These are phyloP conservation scores for Pichia sp. DNA, from an alignment of 1,139 yeast species.

Conservation along the genomic window DNA sequence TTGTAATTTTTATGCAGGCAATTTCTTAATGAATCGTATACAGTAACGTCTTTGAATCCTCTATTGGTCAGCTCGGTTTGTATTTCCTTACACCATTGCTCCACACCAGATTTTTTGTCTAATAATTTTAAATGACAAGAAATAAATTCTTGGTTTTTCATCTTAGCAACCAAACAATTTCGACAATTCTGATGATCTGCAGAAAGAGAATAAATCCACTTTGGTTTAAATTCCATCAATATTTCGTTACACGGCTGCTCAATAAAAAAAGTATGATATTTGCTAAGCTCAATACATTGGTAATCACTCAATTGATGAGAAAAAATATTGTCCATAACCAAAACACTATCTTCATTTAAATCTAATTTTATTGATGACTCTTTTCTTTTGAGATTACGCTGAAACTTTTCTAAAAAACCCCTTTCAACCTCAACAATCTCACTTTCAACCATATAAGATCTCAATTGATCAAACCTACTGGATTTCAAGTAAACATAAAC, in stretches of 20 bases:
- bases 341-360: conserved; percentile 14
- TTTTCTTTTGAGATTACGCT: background rate
- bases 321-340: conserved; percentile 25
- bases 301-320: background rate
- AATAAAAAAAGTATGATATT: conserved; percentile 22
- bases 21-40: background rate
- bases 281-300: conserved; percentile 17
- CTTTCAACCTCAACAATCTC: background rate
- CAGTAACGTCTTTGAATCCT: background rate
- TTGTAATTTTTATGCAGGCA: conserved; percentile 11
- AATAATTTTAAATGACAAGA: conserved; percentile 23
- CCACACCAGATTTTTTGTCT: conserved; percentile 8
- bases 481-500: conserved; percentile 18
- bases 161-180: conserved; percentile 24
- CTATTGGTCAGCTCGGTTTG: conserved; percentile 9
- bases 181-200: conserved; percentile 21
- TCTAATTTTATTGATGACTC: conserved; percentile 1
- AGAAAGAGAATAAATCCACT: conserved; percentile 27
- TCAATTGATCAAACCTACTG: conserved; percentile 12
- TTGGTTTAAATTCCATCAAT: conserved; percentile 31
- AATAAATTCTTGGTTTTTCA: conserved; percentile 17
- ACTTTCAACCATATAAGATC: conserved; percentile 12
- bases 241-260: conserved; percentile 4
- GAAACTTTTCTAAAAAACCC: conserved; percentile 5
- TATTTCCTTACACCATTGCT: conserved; percentile 21